phyloP scores from a whole-genome alignment of 352 stramenopile species.

The Aphanomyces stellatus region DNA sequence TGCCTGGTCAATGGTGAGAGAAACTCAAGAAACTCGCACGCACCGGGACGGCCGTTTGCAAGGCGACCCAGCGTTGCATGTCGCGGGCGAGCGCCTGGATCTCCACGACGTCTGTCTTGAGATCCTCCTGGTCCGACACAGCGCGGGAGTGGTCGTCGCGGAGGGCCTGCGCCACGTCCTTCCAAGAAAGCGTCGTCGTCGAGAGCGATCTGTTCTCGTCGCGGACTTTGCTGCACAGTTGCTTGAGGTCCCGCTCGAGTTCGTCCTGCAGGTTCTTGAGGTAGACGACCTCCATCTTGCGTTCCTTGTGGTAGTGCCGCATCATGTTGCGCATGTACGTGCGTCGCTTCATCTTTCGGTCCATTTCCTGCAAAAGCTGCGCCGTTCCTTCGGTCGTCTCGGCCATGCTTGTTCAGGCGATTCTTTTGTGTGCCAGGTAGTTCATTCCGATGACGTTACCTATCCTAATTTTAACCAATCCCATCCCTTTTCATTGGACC shows the following conservation, averaged over 20 bases:
- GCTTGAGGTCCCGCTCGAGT: background rate
- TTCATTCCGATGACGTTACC: too few relatives aligned
- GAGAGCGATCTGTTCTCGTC: background rate
- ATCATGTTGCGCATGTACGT: background rate
- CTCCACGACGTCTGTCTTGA: background rate
- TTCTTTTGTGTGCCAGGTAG: too few relatives aligned
- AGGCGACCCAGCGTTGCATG: background rate
- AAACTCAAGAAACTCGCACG: background rate
- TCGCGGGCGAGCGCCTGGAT: background rate
- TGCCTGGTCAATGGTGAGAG: background rate
- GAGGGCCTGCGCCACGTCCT: background rate
- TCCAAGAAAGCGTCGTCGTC: background rate
- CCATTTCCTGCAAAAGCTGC: background rate
- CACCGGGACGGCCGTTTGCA: background rate
- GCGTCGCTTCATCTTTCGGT: background rate
- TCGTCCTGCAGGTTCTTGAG: background rate
- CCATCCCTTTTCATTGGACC: too few relatives aligned
- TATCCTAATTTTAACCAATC: too few relatives aligned
- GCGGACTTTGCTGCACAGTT: background rate
- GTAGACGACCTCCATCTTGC: background rate
- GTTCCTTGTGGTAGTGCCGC: background rate
- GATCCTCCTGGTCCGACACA: background rate
- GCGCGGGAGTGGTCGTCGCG: background rate
- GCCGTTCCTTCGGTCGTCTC: too few relatives aligned
- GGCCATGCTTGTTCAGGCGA: background rate